Percentiles rank a stretch among this genome's conserved stretches.
Evolutionary conservation across 768 basidiomycete genomes (phyloP).

Genomic region (Leccinum pellstonianum): DNA sequence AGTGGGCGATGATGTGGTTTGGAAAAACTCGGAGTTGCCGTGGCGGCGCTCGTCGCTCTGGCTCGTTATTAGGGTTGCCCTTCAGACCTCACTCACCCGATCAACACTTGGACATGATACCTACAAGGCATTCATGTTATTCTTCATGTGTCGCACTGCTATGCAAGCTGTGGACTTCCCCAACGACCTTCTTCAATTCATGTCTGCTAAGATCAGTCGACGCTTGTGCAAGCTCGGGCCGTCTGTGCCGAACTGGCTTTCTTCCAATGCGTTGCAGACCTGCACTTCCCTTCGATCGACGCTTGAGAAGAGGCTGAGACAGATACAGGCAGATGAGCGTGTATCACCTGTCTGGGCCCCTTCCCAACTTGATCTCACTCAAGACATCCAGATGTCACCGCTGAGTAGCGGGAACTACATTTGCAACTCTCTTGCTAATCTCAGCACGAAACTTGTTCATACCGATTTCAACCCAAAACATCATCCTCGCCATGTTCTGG

Average conservation of each 20-base stretch:
- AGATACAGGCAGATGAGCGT: conserved; percentile 29
- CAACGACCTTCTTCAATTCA: conserved; percentile 30
- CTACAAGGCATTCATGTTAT: conserved; percentile 52
- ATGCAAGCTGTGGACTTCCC: conserved; percentile 12
- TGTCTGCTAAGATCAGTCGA: conserved; percentile 30
- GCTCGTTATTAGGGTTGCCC: conserved; percentile 32
- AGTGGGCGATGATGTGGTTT: conserved; percentile 6
- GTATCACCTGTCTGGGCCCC: conserved; percentile 34
- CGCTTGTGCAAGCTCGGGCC: conserved; percentile 26
- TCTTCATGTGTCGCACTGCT: conserved; percentile 34
- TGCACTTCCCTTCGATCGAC: conserved; percentile 22
- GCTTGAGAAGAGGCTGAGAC: conserved; percentile 36
- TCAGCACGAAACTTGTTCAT: background rate
- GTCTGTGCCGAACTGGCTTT: conserved; percentile 33
- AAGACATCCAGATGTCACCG: background rate
- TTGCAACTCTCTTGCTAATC: background rate
- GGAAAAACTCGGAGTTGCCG: background rate
- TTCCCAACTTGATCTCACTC: background rate
- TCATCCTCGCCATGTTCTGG: conserved; percentile 3
- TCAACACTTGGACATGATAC: conserved; percentile 10
- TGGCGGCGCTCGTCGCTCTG: conserved; percentile 39
- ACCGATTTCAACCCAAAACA: conserved; percentile 4
- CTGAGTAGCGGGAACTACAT: background rate
- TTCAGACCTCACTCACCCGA: conserved; percentile 33
- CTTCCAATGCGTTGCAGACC: conserved; percentile 35